Evolutionary conservation across 2,329 filamentous ascomycete species (phyloP), one percentile per base, ranked within the genome.

Genomic region (Huntiella savannae): DNA sequence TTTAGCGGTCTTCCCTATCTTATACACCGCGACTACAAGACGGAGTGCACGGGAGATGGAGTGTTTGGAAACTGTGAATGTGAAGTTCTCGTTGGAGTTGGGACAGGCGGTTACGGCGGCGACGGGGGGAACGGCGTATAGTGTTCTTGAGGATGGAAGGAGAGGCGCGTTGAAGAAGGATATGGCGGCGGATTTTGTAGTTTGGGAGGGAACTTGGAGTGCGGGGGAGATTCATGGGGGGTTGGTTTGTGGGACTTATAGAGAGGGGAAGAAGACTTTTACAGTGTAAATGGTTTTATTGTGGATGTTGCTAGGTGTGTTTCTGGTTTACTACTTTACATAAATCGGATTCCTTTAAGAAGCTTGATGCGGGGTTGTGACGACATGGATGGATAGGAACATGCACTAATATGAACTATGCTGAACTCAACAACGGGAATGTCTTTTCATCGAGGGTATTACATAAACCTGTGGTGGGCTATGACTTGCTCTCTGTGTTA

Each of bases 11-110:
- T 59, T 76, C 38, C 63, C 62, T 2, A 78, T 78, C 49, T 52
- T 76, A 4, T 77, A 77, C 54, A 65, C 74, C 3, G 74, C 71
- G 0, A 71, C 72, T 2, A 78, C 72, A 15, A 61, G 75, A 35
- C 63, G 63, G 37, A 74, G 70, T 1, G 71, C 70, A 5, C 59
- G 69, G 4, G 66, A 75, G 51, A 66, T 66, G 0, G 58, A 57
- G 1, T 52, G 57, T 22, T 55, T 62, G 33, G 59, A 58, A 4
- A 59, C 61, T 0, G 63, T 74, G 0, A 77, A 77, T 51, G 62
- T 62, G 3, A 59, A 72, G 17, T 75, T 72, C 54, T 65, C 63
- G 4, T 57, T 78, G 12, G 67, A 65, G 1, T 51, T 77, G 37
- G 67, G 63, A 36, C 66, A 75, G 53, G 69, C 71, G 0, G 58